Evolutionary conservation across 2,329 filamentous ascomycete genomes (phyloP).

Genomic region (Cordyceps militaris): DNA sequence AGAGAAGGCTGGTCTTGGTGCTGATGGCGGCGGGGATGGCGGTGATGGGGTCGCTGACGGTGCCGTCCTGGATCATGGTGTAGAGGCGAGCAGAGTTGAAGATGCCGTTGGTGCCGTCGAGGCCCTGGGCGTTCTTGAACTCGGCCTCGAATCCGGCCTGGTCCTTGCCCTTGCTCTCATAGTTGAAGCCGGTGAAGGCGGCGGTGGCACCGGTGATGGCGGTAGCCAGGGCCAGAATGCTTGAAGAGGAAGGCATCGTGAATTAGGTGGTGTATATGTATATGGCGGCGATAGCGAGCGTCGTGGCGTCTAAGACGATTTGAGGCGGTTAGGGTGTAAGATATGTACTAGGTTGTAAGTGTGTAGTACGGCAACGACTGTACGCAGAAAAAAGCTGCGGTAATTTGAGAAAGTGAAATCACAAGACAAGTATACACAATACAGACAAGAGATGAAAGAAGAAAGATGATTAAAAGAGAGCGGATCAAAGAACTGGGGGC

Average conservation of each 20-base stretch:
- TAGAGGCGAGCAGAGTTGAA: constrained; percentile 69
- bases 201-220: constrained; percentile 30
- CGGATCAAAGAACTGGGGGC: constrained; percentile 1
- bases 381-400: neutral
- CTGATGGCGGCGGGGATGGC: constrained; percentile 78
- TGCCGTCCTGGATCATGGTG: constrained; percentile 65
- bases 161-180: constrained; percentile 53
- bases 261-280: neutral
- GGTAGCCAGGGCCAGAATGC: constrained; percentile 28
- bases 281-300: neutral
- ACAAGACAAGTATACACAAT: neutral
- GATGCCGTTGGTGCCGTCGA: constrained; percentile 53
- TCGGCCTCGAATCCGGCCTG: constrained; percentile 62
- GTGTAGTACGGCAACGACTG: constrained; percentile 3
- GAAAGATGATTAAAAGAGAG: neutral
- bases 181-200: constrained; percentile 63
- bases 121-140: constrained; percentile 57
- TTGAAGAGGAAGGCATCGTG: constrained; percentile 28
- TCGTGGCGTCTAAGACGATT: constrained; percentile 6
- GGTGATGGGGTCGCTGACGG: constrained; percentile 55
- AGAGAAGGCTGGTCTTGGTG: constrained; percentile 69
- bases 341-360: neutral
- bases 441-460: constrained; percentile 2
- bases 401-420: neutral
- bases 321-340: neutral